phyloP scores from a whole-genome alignment of 2,329 filamentous ascomycete genomes.

The Fusarium sarcochroum region DNA sequence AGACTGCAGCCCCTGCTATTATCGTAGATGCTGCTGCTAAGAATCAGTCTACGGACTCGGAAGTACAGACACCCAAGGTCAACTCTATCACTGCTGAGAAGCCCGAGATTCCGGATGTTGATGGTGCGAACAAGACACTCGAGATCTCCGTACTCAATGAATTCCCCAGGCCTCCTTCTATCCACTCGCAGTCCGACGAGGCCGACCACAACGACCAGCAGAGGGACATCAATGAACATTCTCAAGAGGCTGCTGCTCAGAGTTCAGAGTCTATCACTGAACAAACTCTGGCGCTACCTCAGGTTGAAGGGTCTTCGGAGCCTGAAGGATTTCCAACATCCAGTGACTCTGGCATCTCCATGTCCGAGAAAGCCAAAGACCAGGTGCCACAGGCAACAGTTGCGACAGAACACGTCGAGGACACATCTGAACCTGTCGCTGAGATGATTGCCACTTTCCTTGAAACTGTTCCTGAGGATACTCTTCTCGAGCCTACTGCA shows the following conservation, averaged over 20 bases:
- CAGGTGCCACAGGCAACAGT: slow-evolving; percentile 8
- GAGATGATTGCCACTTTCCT: slow-evolving; percentile 32
- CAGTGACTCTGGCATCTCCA: slow-evolving; percentile 43
- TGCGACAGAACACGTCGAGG: slow-evolving; percentile 21
- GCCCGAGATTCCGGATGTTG: not conserved
- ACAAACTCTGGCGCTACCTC: not conserved
- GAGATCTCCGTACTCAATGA: slow-evolving; percentile 21
- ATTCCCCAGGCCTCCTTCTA: slow-evolving; percentile 41
- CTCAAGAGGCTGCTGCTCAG: slow-evolving; percentile 1
- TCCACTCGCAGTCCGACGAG: slow-evolving; percentile 19
- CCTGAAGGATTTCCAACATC: slow-evolving; percentile 24
- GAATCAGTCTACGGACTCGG: slow-evolving; percentile 15
- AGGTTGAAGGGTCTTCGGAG: not conserved
- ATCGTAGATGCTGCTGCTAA: not conserved
- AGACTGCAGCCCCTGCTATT: slow-evolving; percentile 1
- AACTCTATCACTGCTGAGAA: slow-evolving; percentile 7
- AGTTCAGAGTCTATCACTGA: not conserved
- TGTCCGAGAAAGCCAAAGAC: slow-evolving; percentile 40
- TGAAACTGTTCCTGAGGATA: slow-evolving; percentile 44
- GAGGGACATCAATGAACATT: slow-evolving; percentile 1
- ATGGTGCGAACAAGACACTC: slow-evolving; percentile 11
- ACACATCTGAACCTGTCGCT: slow-evolving; percentile 5
- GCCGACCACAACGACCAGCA: slow-evolving; percentile 4
- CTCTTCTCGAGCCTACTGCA: slow-evolving; percentile 25
- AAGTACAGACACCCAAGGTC: slow-evolving; percentile 26